Conservation (phyloP, 108 stramenopile genomes). For the Conticribra guillardii region DNA sequence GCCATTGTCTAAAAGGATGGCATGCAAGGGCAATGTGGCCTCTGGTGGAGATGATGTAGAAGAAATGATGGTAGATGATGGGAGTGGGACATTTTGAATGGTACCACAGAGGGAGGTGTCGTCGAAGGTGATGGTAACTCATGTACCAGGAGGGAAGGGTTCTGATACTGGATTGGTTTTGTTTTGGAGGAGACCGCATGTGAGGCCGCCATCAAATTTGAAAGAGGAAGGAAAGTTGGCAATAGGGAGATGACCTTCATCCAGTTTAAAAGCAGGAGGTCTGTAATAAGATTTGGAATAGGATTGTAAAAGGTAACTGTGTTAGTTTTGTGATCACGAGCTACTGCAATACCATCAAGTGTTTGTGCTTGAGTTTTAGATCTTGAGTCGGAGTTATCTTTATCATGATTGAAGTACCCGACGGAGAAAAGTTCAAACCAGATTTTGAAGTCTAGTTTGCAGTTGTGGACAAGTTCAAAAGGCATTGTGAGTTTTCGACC, state of each 20-base stretch:
- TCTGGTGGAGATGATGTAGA: too few species aligned
- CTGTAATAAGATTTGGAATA: too few species aligned
- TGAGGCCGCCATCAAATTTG: conserved; percentile 17
- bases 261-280: conserved; percentile 7
- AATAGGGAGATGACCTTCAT: conserved; percentile 12
- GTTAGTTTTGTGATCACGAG: conserved; percentile 9
- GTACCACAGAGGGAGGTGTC: not conserved
- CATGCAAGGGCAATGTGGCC: too few species aligned
- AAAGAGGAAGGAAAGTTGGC: conserved; percentile 7
- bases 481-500: conserved; percentile 12
- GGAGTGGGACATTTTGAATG: too few species aligned
- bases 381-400: not conserved
- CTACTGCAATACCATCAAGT: too few species aligned
- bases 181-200: conserved; percentile 8
- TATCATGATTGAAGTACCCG: too few species aligned
- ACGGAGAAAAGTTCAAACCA: too few species aligned
- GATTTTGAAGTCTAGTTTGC: too few species aligned
- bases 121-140: not conserved
- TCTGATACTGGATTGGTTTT: conserved; percentile 10
- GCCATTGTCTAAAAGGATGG: too few species aligned
- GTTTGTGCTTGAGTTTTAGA: conserved; percentile 3
- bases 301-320: conserved; percentile 18
- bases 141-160: too few species aligned
- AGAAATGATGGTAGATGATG: too few species aligned
- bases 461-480: too few species aligned